Evolutionary conservation across 148 eudicot species (phyloP).

Genomic region (Silene latifolia): DNA sequence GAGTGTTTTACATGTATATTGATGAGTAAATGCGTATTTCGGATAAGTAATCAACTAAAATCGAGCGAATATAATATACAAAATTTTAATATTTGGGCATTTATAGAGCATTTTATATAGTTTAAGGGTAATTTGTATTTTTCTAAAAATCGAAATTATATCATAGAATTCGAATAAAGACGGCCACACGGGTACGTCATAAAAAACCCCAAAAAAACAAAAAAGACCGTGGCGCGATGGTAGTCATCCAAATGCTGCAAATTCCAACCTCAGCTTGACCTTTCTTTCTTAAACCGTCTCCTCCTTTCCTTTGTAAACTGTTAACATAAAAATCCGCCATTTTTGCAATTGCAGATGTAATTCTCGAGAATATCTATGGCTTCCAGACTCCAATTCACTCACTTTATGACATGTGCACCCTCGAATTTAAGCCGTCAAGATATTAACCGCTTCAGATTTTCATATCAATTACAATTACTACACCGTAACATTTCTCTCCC

Average conservation of each 20-base stretch:
- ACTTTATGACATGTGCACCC: conserved; percentile 21
- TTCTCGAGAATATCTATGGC: conserved; percentile 11
- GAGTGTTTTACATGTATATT: too few relatives aligned
- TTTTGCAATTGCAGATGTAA: conserved; percentile 12
- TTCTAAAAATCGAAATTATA: too few relatives aligned
- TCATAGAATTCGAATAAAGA: too few relatives aligned
- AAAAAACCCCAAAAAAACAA: too few relatives aligned
- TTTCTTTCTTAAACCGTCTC: too few relatives aligned
- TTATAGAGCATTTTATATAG: too few relatives aligned
- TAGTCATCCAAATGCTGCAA: conserved; percentile 21
- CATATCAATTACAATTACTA: conserved; percentile 8
- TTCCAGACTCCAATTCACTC: conserved; percentile 18
- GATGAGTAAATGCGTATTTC: too few relatives aligned
- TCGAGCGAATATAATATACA: too few relatives aligned
- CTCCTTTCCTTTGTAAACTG: not conserved
- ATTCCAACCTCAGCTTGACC: conserved; percentile 24
- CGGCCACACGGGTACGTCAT: too few relatives aligned
- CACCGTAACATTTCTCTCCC: conserved; percentile 8
- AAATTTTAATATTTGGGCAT: too few relatives aligned
- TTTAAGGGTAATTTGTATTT: too few relatives aligned
- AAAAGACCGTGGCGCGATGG: conserved; percentile 20
- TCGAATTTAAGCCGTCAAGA: not conserved
- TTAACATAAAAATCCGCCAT: conserved; percentile 3
- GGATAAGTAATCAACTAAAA: too few relatives aligned
- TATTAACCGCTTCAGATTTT: not conserved